Evolutionary conservation across 1,284 basidiomycete genomes (phyloP), one percentile per base, ranked within the genome.

Genomic region (Athelia sp.): DNA sequence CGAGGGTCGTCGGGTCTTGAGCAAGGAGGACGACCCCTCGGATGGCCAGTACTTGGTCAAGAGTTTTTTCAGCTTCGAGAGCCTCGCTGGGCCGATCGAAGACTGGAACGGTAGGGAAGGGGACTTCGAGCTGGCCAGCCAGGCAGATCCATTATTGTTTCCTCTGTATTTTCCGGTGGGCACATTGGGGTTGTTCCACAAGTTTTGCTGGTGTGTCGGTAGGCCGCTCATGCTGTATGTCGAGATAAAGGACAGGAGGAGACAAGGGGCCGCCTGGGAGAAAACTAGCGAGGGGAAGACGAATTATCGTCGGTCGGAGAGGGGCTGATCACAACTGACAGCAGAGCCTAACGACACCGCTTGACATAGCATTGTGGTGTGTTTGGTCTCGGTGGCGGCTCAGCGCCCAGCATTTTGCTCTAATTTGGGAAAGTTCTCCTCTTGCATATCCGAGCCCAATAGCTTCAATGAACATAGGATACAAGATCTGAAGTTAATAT

Each of bases 121-220:
- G 54, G 47, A 29, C 50, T 50, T 50, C 45, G 47, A 56, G 51
- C 48, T 60, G 59, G 60, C 58, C 56, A 26, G 64, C 64, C 63
- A 63, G 42, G 49, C 46, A 51, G 49, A 45, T 29, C 52, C 61
- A 10, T 49, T 47, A 46, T 52, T 66, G 48, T 52, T 47, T 23
- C 47, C 14, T 19, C 49, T 42, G 35, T 57, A 45, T 50, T 56
- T 45, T 29, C 56, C 50, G 24, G 22, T 56, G 52, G 53, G 61
- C 50, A 45, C 47, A 51, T 54, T 54, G 49, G 56, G 53, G 26
- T 17, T 54, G 46, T 53, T 66, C 54, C 58, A 47, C 23, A 40
- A 44, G 35, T 29, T 45, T 42, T 3, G 46, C 48, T 52, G 24
- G 32, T 21, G 53, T 15, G 40, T 50, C 50, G 21, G 3, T 47